Conservation (phyloP, 129 eudicot species). For the Artemisia argyi region DNA sequence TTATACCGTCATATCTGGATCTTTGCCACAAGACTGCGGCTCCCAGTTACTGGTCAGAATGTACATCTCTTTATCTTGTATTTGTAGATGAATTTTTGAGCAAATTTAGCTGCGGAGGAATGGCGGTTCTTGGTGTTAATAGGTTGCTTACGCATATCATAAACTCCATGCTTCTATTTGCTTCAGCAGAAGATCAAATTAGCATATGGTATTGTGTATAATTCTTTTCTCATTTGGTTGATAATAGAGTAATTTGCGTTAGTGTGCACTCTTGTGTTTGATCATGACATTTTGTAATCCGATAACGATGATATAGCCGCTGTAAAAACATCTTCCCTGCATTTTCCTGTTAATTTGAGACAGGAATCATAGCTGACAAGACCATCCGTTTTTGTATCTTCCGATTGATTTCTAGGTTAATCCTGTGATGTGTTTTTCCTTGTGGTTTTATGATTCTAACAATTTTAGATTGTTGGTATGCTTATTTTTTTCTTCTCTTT, state of each 20-base stretch:
- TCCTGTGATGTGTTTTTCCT: not conserved
- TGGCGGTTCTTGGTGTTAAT: slow-evolving; percentile 17
- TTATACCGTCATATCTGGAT: slow-evolving; percentile 16
- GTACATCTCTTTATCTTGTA: slow-evolving; percentile 31
- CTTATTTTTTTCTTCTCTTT: no score
- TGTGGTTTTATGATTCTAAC: no score
- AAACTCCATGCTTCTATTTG: slow-evolving; percentile 26
- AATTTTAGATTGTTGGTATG: no score
- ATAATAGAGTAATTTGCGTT: slow-evolving; percentile 23
- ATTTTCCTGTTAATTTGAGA: slow-evolving; percentile 6
- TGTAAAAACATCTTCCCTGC: slow-evolving; percentile 1
- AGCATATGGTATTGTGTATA: slow-evolving; percentile 40
- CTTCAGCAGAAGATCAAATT: slow-evolving; percentile 25
- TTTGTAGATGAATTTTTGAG: slow-evolving; percentile 36
- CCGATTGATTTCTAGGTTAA: not conserved
- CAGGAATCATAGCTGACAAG: not conserved
- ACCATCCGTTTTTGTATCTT: slow-evolving; percentile 10
- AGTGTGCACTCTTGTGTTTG: slow-evolving; percentile 25
- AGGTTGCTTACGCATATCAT: slow-evolving; percentile 31
- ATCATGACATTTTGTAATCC: slow-evolving; percentile 23
- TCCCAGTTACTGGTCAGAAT: slow-evolving; percentile 21
- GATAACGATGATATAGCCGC: not conserved
- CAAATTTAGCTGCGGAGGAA: slow-evolving; percentile 10
- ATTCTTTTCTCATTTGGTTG: slow-evolving; percentile 35
- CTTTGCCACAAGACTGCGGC: slow-evolving; percentile 28